Percentiles rank a stretch among this genome's conserved stretches.
These are phyloP conservation scores for Myriosclerotinia scirpicola DNA, from an alignment of 2,329 filamentous ascomycete species.

Conservation along the genomic window DNA sequence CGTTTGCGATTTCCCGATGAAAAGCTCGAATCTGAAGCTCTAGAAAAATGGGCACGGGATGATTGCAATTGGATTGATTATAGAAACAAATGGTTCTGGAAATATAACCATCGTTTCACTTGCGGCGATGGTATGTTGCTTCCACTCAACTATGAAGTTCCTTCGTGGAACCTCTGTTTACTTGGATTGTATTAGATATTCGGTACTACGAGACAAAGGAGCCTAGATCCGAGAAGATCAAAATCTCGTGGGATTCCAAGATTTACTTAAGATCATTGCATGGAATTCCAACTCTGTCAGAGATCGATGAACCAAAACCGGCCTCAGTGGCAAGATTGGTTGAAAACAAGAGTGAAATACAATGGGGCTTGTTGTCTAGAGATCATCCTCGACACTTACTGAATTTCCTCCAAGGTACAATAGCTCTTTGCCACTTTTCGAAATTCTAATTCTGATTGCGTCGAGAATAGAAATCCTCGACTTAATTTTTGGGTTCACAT, in stretches of 20 bases:
- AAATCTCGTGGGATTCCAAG: accelerated
- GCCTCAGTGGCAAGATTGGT: not conserved
- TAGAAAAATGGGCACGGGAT: not conserved
- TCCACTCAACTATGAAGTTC: no score
- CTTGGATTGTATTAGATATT: not conserved
- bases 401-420: not conserved
- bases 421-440: not conserved
- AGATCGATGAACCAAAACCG: not conserved
- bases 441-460: not conserved
- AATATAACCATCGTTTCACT: not conserved
- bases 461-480: not conserved
- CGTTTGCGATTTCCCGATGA: not conserved
- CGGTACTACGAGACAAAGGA: not conserved
- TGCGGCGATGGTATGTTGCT: not conserved
- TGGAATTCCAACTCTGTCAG: not conserved
- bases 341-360: not conserved
- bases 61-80: not conserved
- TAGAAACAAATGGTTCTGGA: not conserved
- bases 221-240: not conserved
- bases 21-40: not conserved
- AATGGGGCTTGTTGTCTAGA: not conserved
- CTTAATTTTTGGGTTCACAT: not conserved
- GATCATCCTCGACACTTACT: not conserved
- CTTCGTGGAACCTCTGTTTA: not conserved
- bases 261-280: not conserved